These are phyloP conservation scores for Jaltomata sinuosa DNA, from an alignment of 257 asterid species.

Conservation along the genomic window DNA sequence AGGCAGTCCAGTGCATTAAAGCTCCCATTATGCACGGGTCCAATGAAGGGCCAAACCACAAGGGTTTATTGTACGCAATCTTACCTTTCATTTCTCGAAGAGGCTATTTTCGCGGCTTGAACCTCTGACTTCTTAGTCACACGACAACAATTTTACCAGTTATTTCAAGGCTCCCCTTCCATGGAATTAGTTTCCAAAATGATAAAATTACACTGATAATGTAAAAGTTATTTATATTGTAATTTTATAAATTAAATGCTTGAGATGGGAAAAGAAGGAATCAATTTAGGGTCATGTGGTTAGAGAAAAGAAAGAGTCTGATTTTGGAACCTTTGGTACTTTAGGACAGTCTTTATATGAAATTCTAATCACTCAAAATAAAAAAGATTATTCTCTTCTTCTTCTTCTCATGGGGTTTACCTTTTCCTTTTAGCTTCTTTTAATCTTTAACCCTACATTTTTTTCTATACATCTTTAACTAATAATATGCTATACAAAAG, in stretches of 20 bases:
- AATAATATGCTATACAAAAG: slow-evolving; percentile 6
- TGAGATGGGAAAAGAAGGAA: not conserved
- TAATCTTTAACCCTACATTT: slow-evolving; percentile 23
- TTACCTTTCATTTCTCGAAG: no score
- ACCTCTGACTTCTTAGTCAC: no score
- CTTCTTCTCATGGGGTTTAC: slow-evolving; percentile 18
- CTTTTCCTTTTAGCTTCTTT: slow-evolving; percentile 12
- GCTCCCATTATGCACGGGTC: no score
- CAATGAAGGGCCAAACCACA: no score
- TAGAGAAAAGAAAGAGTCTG: slow-evolving; percentile 30
- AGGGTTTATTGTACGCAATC: no score
- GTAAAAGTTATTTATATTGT: not conserved
- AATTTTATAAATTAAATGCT: not conserved
- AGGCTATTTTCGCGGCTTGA: no score
- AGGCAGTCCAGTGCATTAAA: no score
- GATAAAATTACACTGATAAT: not conserved
- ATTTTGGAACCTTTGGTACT: slow-evolving; percentile 25
- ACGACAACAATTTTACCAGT: no score
- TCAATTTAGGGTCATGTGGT: slow-evolving; percentile 27
- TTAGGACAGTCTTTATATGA: slow-evolving; percentile 11
- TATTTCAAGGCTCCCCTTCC: no score
- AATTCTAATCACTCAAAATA: slow-evolving; percentile 13
- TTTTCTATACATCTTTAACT: slow-evolving; percentile 9
- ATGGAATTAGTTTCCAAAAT: no score
- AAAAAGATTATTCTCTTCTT: slow-evolving; percentile 50